Base-by-base conservation (phyloP, 2,329 filamentous ascomycete genomes). In the Lecanoromycetidae sp. region DNA sequence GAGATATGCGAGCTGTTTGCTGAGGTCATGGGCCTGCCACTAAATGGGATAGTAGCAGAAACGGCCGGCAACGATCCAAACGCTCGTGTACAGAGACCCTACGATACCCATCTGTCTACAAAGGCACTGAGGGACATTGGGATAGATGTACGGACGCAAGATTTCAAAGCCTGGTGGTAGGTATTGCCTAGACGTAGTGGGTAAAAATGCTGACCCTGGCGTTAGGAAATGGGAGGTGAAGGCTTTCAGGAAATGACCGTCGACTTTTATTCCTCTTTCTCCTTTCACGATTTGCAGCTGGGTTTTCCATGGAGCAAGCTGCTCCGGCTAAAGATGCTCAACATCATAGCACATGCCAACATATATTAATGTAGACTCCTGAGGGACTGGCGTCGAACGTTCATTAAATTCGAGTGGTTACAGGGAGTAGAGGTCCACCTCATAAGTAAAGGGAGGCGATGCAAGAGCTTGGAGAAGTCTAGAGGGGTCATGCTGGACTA, bases 61-160 rank as follows among this genome's bases (percentile, higher is more conserved):
- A 75, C 78, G 20, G 72, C 84, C 57, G 82, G 82, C 30, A 83
- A 84, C 61, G 81, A 85, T 54, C 78, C 80, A 5, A 79, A 77
- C 52, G 77, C 81, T 36, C 71, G 73, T 19, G 84, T 87, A 0
- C 77, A 87, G 65, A 74, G 87, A 53, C 87, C 88, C 10, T 94
- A 85, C 60, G 87, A 94, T 65, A 90, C 84, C 57, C 87, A 94
- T 63, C 69, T 95, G 37, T 87, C 84, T 57, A 94, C 84, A 7
- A 76, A 75, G 63, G 77, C 71, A 32, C 66, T 94, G 54, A 76
- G 76, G 61, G 77, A 85, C n/a, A 12, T 94, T 52, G 85, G 78
- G 0, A 84, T 94, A 53, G 74, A 84, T 58, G 77, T 90, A 47
- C 69, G 74, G 37, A 86, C 85, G 0, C 75, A 80, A 58, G 76